phyloP scores from a whole-genome alignment of 306 rosid genomes.

The Lathyrus aphaca region DNA sequence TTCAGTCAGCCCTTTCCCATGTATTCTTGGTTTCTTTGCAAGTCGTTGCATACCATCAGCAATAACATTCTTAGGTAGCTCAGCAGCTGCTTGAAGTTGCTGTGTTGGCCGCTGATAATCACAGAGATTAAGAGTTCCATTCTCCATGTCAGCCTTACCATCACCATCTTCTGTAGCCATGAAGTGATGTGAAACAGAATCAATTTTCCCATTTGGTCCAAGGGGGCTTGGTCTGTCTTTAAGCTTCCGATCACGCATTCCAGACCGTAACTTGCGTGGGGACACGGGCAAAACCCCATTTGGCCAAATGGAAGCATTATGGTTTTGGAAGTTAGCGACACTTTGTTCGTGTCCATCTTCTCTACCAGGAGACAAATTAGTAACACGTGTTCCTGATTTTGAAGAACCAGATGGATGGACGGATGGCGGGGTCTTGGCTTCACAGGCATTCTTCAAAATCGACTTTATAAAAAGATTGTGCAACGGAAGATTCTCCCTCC shows the following conservation, averaged over 20 bases:
- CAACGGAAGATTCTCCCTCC: conserved; percentile 79
- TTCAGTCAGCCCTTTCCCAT: conserved; percentile 54
- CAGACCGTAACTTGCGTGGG: conserved; percentile 73
- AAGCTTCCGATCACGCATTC: conserved; percentile 71
- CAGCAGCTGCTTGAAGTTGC: conserved; percentile 82
- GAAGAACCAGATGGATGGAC: conserved; percentile 52
- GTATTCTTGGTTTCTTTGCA: conserved; percentile 65
- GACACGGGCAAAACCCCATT: conserved; percentile 82
- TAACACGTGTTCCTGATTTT: conserved; percentile 59
- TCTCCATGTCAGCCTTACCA: conserved; percentile 65
- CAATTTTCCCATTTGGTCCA: conserved; percentile 92
- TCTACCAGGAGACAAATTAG: conserved; percentile 62
- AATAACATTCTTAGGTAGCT: conserved; percentile 71
- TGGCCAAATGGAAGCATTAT: conserved; percentile 65
- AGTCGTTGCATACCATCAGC: conserved; percentile 49
- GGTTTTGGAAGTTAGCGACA: conserved; percentile 56
- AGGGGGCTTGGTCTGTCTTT: conserved; percentile 96
- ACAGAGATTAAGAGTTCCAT: conserved; percentile 67
- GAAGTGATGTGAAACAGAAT: conserved; percentile 57
- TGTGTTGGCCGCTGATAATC: conserved; percentile 85
- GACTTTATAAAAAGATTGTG: conserved; percentile 87
- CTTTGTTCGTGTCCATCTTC: conserved; percentile 81
- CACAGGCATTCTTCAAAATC: conserved; percentile 86
- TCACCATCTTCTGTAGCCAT: conserved; percentile 65
- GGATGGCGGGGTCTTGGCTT: conserved; percentile 87